Evolutionary conservation across 2,329 filamentous ascomycete species (phyloP).

Genomic region (Laburnicola sp.): DNA sequence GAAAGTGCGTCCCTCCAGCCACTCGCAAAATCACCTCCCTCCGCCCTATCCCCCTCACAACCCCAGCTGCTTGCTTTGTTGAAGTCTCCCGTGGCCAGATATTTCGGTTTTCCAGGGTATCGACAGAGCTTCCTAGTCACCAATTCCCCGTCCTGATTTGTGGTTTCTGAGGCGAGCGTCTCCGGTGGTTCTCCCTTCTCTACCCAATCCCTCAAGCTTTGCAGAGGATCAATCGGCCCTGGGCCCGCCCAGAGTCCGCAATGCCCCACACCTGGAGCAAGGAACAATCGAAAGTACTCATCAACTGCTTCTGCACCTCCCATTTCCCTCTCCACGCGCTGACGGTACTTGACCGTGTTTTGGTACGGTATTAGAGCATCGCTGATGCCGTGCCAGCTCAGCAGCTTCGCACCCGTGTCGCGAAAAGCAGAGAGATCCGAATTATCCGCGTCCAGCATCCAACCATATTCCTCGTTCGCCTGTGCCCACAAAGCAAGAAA

Average conservation of each 20-base stretch:
- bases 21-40: neutral
- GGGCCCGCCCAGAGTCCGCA: constrained; percentile 27
- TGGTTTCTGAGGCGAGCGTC: constrained; percentile 17
- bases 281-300: constrained; percentile 36
- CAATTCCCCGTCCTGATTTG: neutral
- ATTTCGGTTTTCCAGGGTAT: neutral
- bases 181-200: constrained; percentile 30
- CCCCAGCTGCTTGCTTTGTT: constrained; percentile 2
- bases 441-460: constrained; percentile 13
- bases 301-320: constrained; percentile 20
- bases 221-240: constrained; percentile 25
- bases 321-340: constrained; percentile 17
- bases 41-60: neutral
- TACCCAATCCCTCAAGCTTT: constrained; percentile 33
- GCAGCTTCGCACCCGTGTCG: constrained; percentile 24
- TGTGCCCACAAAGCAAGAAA: constrained; percentile 6
- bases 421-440: constrained; percentile 23
- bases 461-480: constrained; percentile 4
- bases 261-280: constrained; percentile 37
- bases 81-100: neutral
- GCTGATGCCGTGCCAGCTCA: constrained; percentile 29
- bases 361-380: constrained; percentile 20
- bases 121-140: neutral
- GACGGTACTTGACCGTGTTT: constrained; percentile 18
- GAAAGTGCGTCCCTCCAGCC: no score